These are phyloP conservation scores for Haplographium delicatum DNA, from an alignment of 495 filamentous ascomycete genomes.

Conservation along the genomic window DNA sequence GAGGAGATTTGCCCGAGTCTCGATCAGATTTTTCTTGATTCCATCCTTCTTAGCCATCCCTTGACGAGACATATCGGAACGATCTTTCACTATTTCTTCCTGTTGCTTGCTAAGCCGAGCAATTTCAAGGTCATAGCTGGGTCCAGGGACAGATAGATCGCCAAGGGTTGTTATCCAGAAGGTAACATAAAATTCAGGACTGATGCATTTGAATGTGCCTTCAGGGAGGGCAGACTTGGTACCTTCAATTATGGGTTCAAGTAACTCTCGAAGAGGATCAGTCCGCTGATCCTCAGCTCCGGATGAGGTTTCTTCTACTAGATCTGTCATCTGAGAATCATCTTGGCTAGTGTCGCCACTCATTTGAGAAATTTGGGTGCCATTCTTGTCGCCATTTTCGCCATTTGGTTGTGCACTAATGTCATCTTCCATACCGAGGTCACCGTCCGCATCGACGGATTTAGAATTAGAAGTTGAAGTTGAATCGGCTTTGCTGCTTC, in stretches of 20 bases:
- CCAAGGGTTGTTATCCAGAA: slow-evolving; percentile 89
- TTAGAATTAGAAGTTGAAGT: neutral
- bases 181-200: slow-evolving; percentile 73
- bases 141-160: slow-evolving; percentile 68
- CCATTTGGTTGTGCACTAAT: neutral
- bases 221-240: slow-evolving; percentile 57
- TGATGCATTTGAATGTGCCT: slow-evolving; percentile 61
- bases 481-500: neutral
- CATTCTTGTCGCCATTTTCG: neutral
- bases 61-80: slow-evolving; percentile 60
- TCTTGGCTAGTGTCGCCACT: neutral
- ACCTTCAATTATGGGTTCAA: slow-evolving; percentile 68
- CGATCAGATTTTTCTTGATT: slow-evolving; percentile 53
- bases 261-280: slow-evolving; percentile 63
- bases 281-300: no score
- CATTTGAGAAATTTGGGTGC: neutral
- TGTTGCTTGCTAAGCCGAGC: slow-evolving; percentile 56
- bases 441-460: slow-evolving; percentile 15
- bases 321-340: slow-evolving; percentile 20
- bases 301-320: slow-evolving; percentile 27
- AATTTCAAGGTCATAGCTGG: slow-evolving; percentile 69
- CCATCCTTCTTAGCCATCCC: slow-evolving; percentile 59
- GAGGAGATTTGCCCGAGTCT: slow-evolving; percentile 55
- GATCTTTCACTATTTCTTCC: slow-evolving; percentile 58
- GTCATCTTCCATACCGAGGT: slow-evolving; percentile 13